Conservation (phyloP, 805 yeast genomes). For the Wickerhamiella allomyrinae region DNA sequence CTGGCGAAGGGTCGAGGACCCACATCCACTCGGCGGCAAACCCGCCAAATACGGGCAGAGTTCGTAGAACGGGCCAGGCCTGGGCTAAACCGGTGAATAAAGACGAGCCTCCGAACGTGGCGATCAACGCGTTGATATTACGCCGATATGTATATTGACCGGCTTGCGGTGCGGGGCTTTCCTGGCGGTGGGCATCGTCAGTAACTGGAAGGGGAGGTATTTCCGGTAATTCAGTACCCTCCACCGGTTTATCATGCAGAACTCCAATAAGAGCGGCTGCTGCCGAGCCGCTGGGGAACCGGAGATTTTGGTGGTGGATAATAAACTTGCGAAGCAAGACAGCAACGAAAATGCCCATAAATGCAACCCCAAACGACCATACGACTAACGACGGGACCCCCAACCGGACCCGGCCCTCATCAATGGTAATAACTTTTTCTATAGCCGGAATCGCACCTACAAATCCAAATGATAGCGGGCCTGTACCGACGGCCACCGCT, state of each 20-base stretch:
- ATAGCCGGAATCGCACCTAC: constrained; percentile 95
- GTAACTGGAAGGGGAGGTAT: constrained; percentile 1
- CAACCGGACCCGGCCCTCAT: constrained; percentile 38
- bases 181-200: not conserved
- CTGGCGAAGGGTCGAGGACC: constrained; percentile 93
- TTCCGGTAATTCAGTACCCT: constrained; percentile 4
- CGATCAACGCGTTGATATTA: constrained; percentile 44
- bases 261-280: constrained; percentile 89
- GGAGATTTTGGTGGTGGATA: constrained; percentile 70
- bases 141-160: constrained; percentile 21
- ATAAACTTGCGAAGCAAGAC: constrained; percentile 78
- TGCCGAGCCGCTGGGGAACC: constrained; percentile 92
- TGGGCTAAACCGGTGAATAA: constrained; percentile 56
- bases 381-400: constrained; percentile 41
- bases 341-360: constrained; percentile 93
- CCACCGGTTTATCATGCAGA: constrained; percentile 45
- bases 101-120: constrained; percentile 58
- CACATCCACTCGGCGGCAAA: constrained; percentile 56
- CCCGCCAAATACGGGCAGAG: constrained; percentile 64
- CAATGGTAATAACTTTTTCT: constrained; percentile 66
- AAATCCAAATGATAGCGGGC: constrained; percentile 88
- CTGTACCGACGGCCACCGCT: constrained; percentile 95
- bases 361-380: constrained; percentile 81
- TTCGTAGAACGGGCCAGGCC: constrained; percentile 54
- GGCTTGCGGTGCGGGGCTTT: constrained; percentile 2